Conservation (phyloP, 2,329 filamentous ascomycete genomes). For the Sporothrix curviconia region DNA sequence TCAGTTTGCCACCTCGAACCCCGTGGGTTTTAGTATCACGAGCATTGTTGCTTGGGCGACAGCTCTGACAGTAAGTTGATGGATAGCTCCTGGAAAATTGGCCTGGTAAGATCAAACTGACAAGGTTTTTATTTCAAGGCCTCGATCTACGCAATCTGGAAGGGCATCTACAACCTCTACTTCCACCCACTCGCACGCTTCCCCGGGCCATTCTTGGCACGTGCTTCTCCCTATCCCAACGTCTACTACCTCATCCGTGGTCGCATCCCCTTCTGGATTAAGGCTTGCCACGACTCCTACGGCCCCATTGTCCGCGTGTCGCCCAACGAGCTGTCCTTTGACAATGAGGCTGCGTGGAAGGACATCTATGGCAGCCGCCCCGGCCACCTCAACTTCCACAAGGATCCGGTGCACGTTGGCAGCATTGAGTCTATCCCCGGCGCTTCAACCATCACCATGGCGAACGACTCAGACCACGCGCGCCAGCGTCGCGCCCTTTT, state of each 20-base stretch:
- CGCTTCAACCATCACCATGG: slow-evolving; percentile 1
- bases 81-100: neutral
- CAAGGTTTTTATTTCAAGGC: neutral
- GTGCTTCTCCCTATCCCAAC: slow-evolving; percentile 13
- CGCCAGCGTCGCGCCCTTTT: slow-evolving; percentile 22
- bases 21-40: neutral
- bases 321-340: slow-evolving; percentile 35
- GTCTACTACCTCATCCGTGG: slow-evolving; percentile 6
- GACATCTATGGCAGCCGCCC: slow-evolving; percentile 32
- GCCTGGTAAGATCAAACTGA: neutral
- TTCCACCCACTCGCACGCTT: slow-evolving; percentile 18
- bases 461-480: slow-evolving; percentile 16
- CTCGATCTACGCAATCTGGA: neutral
- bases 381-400: neutral
- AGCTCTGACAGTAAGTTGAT: neutral
- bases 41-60: neutral
- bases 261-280: slow-evolving; percentile 12
- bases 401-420: neutral
- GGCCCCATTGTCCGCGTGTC: slow-evolving; percentile 35
- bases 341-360: slow-evolving; percentile 28
- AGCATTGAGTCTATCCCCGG: neutral
- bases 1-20: neutral
- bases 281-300: slow-evolving; percentile 28
- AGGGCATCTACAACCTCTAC: slow-evolving; percentile 17
- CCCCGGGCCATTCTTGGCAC: slow-evolving; percentile 16